Evolutionary conservation across 768 basidiomycete genomes (phyloP), one percentile per base, ranked within the genome.

Genomic region (Saitozyma podzolica): DNA sequence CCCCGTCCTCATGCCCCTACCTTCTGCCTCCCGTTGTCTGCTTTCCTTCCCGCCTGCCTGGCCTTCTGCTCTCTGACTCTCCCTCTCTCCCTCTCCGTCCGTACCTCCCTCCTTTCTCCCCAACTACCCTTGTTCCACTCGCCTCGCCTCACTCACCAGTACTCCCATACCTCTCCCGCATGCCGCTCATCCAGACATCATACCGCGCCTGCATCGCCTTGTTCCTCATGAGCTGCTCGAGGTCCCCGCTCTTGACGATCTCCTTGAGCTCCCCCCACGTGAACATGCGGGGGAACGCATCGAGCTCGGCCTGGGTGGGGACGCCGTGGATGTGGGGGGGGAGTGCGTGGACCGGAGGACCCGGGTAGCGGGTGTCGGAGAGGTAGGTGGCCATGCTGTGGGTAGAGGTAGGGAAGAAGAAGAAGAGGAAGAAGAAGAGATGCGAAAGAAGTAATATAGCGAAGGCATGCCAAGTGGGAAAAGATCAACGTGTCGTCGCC

Each of bases 191-290:
- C 78, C 78, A 79, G 11, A 43, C 41, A 58, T 73, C 72, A 52
- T 79, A 79, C 54, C 73, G 64, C 39, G 29, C 56, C 62, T 73
- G 72, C 64, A 73, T 65, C 48, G 68, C 58, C 54, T 68, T 66
- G 51, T 76, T 73, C 17, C 74, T 48, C 70, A 69, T 68, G 37
- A 73, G 59, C n/a, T 53, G 50, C 56, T 72, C 74, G 37, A 76
- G 64, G 6, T 66, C 54, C 13, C 68, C 65, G 16, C 53, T 59
- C 40, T 65, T 48, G 40, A 74, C 56, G 43, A 76, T 71, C 47
- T 59, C 66, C 58, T 76, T 74, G 41, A 77, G 54, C 29, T 74
- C 65, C 10, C 76, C 78, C 76, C 76, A 79, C 4, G 73, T 76
- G 58, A 73, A 77, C 68, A 76, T 67, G 20, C 72, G 54, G 13